These are phyloP conservation scores for Phalaenopsis hybrid DNA, from an alignment of 116 monocot species.

Conservation along the genomic window DNA sequence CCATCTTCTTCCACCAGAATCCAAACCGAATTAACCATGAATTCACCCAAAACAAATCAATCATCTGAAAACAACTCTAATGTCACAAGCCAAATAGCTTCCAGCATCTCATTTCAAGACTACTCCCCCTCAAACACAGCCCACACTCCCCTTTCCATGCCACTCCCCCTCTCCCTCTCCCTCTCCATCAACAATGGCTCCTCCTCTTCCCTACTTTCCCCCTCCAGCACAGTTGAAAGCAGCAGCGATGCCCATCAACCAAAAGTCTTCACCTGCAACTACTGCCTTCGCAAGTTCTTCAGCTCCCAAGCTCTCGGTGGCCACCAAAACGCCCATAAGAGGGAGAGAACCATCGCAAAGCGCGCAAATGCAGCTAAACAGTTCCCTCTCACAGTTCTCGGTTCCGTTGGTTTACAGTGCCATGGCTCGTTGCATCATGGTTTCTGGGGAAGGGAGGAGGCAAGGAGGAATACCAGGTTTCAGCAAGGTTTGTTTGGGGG, in stretches of 20 bases:
- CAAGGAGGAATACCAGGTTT: not conserved
- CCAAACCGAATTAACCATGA: not conserved
- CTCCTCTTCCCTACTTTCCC: not conserved
- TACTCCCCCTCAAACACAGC: conserved; percentile 11
- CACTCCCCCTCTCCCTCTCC: conserved; percentile 33
- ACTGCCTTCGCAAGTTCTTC: conserved; percentile 79
- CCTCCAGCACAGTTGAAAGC: conserved; percentile 25
- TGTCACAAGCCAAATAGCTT: conserved; percentile 43
- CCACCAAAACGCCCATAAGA: conserved; percentile 21
- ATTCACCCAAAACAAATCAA: not conserved
- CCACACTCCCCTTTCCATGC: not conserved
- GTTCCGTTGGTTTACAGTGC: conserved; percentile 30
- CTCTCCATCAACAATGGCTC: conserved; percentile 6
- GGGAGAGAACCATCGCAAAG: conserved; percentile 53
- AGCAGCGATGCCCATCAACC: conserved; percentile 15
- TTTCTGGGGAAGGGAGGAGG: not conserved
- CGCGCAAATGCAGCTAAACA: conserved; percentile 24
- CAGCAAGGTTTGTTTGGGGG: conserved; percentile 18
- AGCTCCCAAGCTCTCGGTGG: conserved; percentile 81
- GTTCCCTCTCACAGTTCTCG: conserved; percentile 12
- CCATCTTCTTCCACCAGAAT: too few species aligned
- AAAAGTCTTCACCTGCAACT: conserved; percentile 69
- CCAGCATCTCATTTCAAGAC: conserved; percentile 30
- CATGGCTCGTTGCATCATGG: conserved; percentile 44
- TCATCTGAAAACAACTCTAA: conserved; percentile 28